Evolutionary conservation across 768 basidiomycete genomes (phyloP).

Genomic region (Gelatoporia subvermispora): DNA sequence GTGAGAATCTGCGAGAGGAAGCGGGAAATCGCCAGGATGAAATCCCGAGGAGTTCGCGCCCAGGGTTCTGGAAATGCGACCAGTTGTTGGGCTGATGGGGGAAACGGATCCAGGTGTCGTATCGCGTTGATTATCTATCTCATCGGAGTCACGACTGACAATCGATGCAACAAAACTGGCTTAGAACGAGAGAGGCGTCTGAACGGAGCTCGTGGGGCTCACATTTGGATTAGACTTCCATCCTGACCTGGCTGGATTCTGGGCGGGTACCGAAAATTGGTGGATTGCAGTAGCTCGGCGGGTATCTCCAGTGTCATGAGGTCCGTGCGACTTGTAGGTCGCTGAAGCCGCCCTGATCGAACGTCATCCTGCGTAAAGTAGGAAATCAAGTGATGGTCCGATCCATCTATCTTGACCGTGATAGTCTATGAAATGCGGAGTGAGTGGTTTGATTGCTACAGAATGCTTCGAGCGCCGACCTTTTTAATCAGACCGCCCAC

Average conservation of each 20-base stretch:
- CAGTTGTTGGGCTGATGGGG: conserved; percentile 3
- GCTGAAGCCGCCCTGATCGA: conserved; percentile 59
- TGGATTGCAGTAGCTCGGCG: conserved; percentile 70
- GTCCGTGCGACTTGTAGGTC: conserved; percentile 65
- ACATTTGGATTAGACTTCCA: conserved; percentile 63
- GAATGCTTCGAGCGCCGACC: conserved; percentile 28
- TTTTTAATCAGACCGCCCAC: conserved; percentile 78
- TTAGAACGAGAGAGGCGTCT: background rate
- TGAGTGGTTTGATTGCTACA: background rate
- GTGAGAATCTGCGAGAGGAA: conserved; percentile 8
- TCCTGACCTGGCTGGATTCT: conserved; percentile 72
- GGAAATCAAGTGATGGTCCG: conserved; percentile 77
- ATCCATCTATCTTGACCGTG: conserved; percentile 73
- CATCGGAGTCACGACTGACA: conserved; percentile 19
- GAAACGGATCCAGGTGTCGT: conserved; percentile 7
- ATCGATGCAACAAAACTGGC: conserved; percentile 8
- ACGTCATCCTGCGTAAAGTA: conserved; percentile 83
- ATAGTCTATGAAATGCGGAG: conserved; percentile 54
- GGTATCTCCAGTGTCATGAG: conserved; percentile 72
- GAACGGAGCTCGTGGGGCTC: conserved; percentile 22
- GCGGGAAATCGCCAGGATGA: conserved; percentile 13
- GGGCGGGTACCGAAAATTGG: conserved; percentile 81
- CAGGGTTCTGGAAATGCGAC: conserved; percentile 5
- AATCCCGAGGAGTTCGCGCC: conserved; percentile 20
- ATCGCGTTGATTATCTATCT: conserved; percentile 15